Evolutionary conservation across 1,139 yeast species (phyloP).

Genomic region (Kluyveromyces sp.): DNA sequence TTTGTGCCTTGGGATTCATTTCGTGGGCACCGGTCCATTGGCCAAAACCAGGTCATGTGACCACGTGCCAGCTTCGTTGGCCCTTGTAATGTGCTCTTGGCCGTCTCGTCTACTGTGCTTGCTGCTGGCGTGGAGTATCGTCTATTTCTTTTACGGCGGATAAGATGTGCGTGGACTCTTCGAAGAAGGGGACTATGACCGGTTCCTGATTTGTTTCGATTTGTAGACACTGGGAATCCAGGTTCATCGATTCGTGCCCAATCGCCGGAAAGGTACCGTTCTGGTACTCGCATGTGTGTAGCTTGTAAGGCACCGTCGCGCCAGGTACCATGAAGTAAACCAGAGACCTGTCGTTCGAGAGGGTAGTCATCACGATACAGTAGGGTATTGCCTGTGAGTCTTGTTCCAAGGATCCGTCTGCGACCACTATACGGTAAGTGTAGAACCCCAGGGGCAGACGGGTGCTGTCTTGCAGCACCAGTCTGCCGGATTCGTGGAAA

Average conservation of each 20-base stretch:
- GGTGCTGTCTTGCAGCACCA: not conserved
- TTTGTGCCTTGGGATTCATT: no score
- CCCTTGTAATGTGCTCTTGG: no score
- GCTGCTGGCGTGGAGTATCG: not conserved
- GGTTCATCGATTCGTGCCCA: not conserved
- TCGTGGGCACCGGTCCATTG: no score
- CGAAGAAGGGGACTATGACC: slow-evolving; percentile 1
- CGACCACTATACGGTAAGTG: slow-evolving; percentile 1
- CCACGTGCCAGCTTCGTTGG: no score
- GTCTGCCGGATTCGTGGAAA: not conserved
- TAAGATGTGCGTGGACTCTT: not conserved
- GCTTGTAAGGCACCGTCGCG: not conserved
- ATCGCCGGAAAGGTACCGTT: not conserved
- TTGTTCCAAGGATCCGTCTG: not conserved
- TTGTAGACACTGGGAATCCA: not conserved
- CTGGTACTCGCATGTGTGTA: not conserved
- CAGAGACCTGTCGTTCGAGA: not conserved
- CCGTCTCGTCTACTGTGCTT: no score
- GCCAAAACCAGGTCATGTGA: no score
- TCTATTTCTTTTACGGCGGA: no score
- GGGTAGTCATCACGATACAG: slow-evolving; percentile 1
- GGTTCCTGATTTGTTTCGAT: not conserved
- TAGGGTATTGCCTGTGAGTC: not conserved
- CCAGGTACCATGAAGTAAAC: not conserved
- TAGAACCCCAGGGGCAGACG: slow-evolving; percentile 2